Evolutionary conservation across 805 yeast species (phyloP), one percentile per base, ranked within the genome.

Genomic region (Cyberlindnera mrakii): DNA sequence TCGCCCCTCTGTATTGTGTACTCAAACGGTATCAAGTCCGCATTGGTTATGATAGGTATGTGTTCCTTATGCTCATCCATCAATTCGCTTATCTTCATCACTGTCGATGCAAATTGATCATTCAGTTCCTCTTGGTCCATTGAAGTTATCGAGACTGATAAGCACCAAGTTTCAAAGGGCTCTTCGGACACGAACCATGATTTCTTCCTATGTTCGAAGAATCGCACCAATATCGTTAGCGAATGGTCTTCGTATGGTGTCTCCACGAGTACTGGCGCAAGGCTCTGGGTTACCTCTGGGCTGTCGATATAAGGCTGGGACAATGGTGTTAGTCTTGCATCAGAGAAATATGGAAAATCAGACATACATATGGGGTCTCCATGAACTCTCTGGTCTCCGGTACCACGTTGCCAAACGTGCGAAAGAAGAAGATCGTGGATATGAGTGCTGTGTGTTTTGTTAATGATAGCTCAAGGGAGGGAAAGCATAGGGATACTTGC

Each of bases 31-130:
- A 79, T 64, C 25, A 74, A 64, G 3, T 82, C 88, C 14, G 79
- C 65, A 1, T 85, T 74, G 15, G 82, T 75, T 19, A 85, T 82
- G 1, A 86, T 84, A 3, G 95, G 95, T 3, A 86, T 78, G 51
- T 82, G 89, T 38, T 70, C 75, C 53, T 77, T 81, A 53, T 80
- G 70, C 6, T 57, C 53, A 52, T 82, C 84, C 14, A 70, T 77
- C n/a, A 65, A 59, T 14, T 74, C 71, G 30, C 71, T 39, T 52
- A 62, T 52, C 60, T 66, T 46, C 58, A 55, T 45, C 54, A 49
- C 41, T 48, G 51, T 16, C 44, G 33, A 41, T 15, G 35, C 48
- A 42, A 46, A 48, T 30, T 15, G 31, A 16, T 30, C 46, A 38
- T 43, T 47, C 32, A 41, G 27, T 15, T 33, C 27, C 27, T 23